A percentile compares a stretch with the other conserved stretches of the same genome.
Evolutionary conservation across 495 filamentous ascomycete genomes (phyloP).

Genomic region (Talaromyces ruber): DNA sequence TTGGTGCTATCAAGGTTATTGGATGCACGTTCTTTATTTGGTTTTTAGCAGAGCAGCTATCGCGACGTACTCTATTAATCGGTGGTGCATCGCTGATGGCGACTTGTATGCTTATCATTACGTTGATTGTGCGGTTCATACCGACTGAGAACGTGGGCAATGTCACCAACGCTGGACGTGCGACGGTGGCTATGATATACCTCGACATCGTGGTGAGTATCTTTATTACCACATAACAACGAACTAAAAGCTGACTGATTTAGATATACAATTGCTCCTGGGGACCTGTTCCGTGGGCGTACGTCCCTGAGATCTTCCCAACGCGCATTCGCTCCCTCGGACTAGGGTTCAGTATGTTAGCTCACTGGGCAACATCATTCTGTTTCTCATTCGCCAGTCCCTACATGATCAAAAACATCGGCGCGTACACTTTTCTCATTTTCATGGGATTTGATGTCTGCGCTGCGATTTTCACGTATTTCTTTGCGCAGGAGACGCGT

Average conservation of each 20-base stretch:
- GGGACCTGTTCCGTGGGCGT: constrained; percentile 9
- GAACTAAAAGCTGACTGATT: neutral
- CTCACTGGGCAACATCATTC: constrained; percentile 21
- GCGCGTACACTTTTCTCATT: constrained; percentile 18
- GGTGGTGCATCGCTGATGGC: neutral
- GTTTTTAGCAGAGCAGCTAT: no score
- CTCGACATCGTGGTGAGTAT: neutral
- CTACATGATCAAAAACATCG: constrained; percentile 19
- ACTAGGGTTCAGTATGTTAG: constrained; percentile 19
- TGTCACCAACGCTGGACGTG: neutral
- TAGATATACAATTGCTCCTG: neutral
- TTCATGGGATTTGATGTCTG: constrained; percentile 8
- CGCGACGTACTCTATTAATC: no score
- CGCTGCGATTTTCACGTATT: constrained; percentile 8
- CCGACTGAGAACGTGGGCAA: neutral
- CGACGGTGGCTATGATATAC: neutral
- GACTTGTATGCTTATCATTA: neutral
- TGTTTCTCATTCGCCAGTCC: constrained; percentile 21
- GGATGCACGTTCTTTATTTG: no score
- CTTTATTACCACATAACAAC: neutral
- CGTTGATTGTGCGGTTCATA: neutral
- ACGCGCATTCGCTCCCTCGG: constrained; percentile 19
- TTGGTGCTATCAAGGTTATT: no score
- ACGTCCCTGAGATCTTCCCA: constrained; percentile 21
- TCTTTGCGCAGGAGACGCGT: constrained; percentile 18